Evolutionary conservation across 345 rosid genomes (phyloP).

Genomic region (Hibiscus trionum): DNA sequence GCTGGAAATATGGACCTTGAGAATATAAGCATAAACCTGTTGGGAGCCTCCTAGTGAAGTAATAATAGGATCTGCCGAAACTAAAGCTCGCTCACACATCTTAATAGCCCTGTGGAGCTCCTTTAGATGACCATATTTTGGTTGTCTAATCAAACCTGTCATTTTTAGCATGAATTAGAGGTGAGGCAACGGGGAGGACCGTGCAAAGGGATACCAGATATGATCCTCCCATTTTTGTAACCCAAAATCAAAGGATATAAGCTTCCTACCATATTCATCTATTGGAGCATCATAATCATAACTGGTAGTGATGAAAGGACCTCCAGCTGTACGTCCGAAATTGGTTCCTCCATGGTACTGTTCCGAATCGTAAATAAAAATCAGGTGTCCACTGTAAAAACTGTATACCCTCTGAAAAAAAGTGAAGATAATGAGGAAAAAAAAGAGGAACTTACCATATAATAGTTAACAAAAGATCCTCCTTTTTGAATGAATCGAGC

Average conservation of each 20-base stretch:
- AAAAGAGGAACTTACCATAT: slow-evolving; percentile 52
- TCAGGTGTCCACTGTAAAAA: not conserved
- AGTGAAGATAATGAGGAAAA: not conserved
- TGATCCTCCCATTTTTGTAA: not conserved
- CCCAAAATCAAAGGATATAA: not conserved
- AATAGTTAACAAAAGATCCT: slow-evolving; percentile 92
- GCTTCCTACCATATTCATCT: slow-evolving; percentile 69
- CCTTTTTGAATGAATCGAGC: slow-evolving; percentile 94
- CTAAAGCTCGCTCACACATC: slow-evolving; percentile 84
- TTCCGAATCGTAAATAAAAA: slow-evolving; percentile 20
- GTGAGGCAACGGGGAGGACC: not conserved
- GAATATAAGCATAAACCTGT: slow-evolving; percentile 41
- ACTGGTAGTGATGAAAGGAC: slow-evolving; percentile 95
- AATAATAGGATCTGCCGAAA: slow-evolving; percentile 73
- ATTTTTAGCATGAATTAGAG: not conserved
- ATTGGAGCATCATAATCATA: slow-evolving; percentile 96
- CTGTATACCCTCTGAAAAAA: not conserved
- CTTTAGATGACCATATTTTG: slow-evolving; percentile 93
- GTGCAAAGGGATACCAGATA: not conserved
- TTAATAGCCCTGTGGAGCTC: slow-evolving; percentile 92
- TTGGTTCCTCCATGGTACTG: slow-evolving; percentile 99
- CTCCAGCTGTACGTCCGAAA: slow-evolving; percentile 97
- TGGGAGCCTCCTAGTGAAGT: slow-evolving; percentile 80
- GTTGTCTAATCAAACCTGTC: slow-evolving; percentile 86
- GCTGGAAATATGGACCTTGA: not conserved